Base-by-base conservation (phyloP, 495 filamentous ascomycete species). In the Neurospora pannonica region DNA sequence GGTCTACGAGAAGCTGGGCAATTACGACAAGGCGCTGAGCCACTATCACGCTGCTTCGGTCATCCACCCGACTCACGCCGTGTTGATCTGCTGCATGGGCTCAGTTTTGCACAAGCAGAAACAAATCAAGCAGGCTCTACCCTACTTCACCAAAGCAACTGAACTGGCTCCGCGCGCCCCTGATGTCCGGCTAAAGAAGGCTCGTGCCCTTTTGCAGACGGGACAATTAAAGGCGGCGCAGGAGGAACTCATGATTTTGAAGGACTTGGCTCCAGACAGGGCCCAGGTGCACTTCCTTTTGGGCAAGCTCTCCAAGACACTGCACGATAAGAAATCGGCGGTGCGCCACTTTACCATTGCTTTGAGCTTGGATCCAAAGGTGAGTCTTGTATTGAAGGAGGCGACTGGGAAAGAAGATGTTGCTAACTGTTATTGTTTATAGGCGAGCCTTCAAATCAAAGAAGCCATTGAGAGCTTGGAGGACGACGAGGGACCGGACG, bases 311-410 rank as follows among this genome's bases (percentile, higher is more conserved):
- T 95, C 97, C 82, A 97, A 97, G 84, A 87, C 85, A 75, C 76
- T 97, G 73, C 88, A 88, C 70, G 90, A 97, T 77, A 95, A 93
- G 82, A 88, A 87, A 75, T 87, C 89, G 74, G 94, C 97, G 46
- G 93, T 99, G 71, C 90, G 92, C 77, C 93, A 97, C 81, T 97
- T 96, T 77, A 98, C 96, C 0, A 94, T 93, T 79, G 96, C 97
- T 34, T 81, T 98, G 80, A 97, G 97, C 83, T 83, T 99, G 78
- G 96, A 99, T 86, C 96, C 95, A 37, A 98, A 98, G 91, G 95
- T 97, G 86, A 71, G 83, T 80, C 28, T 31, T 69, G 0, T 70
- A 13, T 43, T 17, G 19, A 31, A 13, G 24, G 62, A 19, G 3
- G 24, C 54, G 24, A 42, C 54, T 72, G 71, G 7, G 19, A 48